A percentile compares a stretch with the other conserved stretches of the same genome.
phyloP scores from a whole-genome alignment of 805 yeast species.

The Cyberlindnera nakhonratchasimensis region DNA sequence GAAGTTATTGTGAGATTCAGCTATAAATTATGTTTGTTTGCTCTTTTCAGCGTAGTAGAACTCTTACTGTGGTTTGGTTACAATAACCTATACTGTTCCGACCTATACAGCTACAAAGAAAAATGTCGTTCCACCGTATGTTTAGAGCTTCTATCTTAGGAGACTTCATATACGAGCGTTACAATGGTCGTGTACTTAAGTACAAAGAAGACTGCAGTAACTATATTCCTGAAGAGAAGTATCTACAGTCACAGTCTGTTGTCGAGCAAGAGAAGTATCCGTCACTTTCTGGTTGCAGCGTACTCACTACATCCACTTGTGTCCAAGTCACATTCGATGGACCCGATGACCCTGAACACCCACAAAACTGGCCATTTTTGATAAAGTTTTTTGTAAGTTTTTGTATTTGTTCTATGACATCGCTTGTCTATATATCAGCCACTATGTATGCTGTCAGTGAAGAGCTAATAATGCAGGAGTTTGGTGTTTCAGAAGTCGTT shows the following conservation, averaged over 20 bases:
- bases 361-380: conserved; percentile 49
- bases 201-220: conserved; percentile 28
- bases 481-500: conserved; percentile 40
- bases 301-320: background rate
- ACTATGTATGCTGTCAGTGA: conserved; percentile 54
- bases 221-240: conserved; percentile 34
- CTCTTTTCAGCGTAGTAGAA: no score
- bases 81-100: no score
- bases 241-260: conserved; percentile 14
- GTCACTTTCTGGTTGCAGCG: background rate
- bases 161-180: background rate
- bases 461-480: conserved; percentile 41
- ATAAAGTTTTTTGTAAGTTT: conserved; percentile 38
- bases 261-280: background rate
- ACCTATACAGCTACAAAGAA: no score
- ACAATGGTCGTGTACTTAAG: background rate
- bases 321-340: conserved; percentile 21
- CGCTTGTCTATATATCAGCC: conserved; percentile 53
- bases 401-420: conserved; percentile 44
- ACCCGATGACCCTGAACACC: conserved; percentile 50
- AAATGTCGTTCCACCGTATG: no score
- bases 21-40: no score
- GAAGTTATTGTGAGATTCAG: no score
- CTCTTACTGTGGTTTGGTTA: no score
- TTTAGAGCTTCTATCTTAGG: conserved; percentile 1